Conservation (phyloP, 345 rosid genomes). For the Brassica nigra region DNA sequence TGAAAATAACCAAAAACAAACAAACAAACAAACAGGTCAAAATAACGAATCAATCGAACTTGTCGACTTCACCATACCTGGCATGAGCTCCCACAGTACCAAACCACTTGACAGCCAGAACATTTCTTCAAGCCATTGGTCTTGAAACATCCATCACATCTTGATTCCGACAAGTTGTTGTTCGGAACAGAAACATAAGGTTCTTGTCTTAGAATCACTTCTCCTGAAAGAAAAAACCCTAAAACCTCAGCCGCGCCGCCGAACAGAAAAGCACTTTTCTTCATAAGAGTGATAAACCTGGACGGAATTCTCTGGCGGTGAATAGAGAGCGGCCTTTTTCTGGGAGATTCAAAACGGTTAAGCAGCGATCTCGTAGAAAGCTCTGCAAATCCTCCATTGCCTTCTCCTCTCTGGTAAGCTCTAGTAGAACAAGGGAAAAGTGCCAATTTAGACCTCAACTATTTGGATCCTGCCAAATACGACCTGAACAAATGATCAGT, state of each 20-base stretch:
- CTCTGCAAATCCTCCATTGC: constrained; percentile 61
- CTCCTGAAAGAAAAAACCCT: constrained; percentile 49
- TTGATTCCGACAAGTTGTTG: constrained; percentile 44
- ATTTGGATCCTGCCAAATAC: no score
- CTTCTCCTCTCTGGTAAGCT: background rate
- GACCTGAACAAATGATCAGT: no score
- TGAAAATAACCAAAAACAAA: constrained; percentile 26
- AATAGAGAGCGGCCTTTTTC: constrained; percentile 76
- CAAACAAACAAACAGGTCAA: background rate
- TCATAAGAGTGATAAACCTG: constrained; percentile 54
- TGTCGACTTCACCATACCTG: constrained; percentile 51
- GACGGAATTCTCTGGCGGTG: constrained; percentile 57
- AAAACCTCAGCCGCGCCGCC: constrained; percentile 3
- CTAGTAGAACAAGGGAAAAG: background rate
- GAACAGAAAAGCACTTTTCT: background rate
- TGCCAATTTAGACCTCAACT: no score
- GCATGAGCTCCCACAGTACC: constrained; percentile 79
- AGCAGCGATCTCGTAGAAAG: constrained; percentile 50
- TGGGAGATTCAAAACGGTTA: constrained; percentile 47
- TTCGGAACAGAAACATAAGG: constrained; percentile 71
- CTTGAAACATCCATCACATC: constrained; percentile 72
- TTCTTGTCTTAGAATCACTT: constrained; percentile 71
- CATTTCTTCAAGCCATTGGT: constrained; percentile 65
- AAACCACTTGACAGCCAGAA: constrained; percentile 68
- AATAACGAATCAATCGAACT: background rate